phyloP scores from a whole-genome alignment of 2,329 filamentous ascomycete genomes.

The Parascedosporium putredinis region DNA sequence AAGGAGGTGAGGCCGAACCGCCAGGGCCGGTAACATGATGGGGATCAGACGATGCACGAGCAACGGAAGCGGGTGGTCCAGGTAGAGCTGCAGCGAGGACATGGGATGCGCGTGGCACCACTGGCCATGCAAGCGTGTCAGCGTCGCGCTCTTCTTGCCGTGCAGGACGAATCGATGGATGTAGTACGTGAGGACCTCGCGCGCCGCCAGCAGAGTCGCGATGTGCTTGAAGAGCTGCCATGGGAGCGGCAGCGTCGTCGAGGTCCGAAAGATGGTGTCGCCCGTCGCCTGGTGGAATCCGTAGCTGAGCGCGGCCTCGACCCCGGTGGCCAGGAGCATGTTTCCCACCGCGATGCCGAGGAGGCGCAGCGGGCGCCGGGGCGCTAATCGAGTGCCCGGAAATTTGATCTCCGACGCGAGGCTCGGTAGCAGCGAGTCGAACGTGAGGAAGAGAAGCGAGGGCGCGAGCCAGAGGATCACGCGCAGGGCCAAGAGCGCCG shows the following conservation, averaged over 20 bases:
- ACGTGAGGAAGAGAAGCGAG: slow-evolving; percentile 58
- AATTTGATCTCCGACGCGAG: slow-evolving; percentile 60
- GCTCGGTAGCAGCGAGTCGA: slow-evolving; percentile 62
- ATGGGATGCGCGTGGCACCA: slow-evolving; percentile 43
- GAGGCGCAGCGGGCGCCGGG: slow-evolving; percentile 30
- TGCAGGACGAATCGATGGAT: slow-evolving; percentile 67
- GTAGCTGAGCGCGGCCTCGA: slow-evolving; percentile 32
- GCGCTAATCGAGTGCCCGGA: slow-evolving; percentile 41
- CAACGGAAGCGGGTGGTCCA: slow-evolving; percentile 58
- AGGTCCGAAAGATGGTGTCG: slow-evolving; percentile 34
- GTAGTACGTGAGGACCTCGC: slow-evolving; percentile 58
- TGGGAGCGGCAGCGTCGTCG: slow-evolving; percentile 38
- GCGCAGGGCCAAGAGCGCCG: slow-evolving; percentile 58
- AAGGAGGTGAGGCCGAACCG: slow-evolving; percentile 61
- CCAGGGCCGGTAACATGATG: slow-evolving; percentile 51
- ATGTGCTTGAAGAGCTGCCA: slow-evolving; percentile 43
- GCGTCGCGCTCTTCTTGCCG: slow-evolving; percentile 19
- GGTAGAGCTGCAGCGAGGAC: slow-evolving; percentile 49
- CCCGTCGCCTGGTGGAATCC: slow-evolving; percentile 23
- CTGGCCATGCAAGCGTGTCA: slow-evolving; percentile 31
- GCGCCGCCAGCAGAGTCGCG: slow-evolving; percentile 28
- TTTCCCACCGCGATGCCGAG: slow-evolving; percentile 35
- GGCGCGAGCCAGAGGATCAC: slow-evolving; percentile 63
- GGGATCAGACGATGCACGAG: slow-evolving; percentile 55
- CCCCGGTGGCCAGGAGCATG: slow-evolving; percentile 29